A percentile compares a stretch with the other conserved stretches of the same genome.
Conservation (phyloP, 768 basidiomycete genomes). For the Mycena crocata region DNA sequence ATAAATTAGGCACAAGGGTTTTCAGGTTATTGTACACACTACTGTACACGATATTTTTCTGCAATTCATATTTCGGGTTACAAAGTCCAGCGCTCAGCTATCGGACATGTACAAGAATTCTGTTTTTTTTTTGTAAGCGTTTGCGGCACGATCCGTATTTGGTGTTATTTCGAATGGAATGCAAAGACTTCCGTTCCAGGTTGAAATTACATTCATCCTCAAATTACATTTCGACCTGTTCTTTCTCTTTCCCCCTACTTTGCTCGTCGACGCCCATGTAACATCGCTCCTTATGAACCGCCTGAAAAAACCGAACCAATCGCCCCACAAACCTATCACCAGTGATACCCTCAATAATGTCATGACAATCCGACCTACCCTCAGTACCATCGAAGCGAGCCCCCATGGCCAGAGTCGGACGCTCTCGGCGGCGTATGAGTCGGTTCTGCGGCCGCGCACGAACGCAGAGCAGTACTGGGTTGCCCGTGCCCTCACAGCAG, state of each 20-base stretch:
- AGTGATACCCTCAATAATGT: background rate
- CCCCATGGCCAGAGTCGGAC: too few relatives aligned
- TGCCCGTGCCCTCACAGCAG: constrained; percentile 71
- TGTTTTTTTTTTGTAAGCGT: too few relatives aligned
- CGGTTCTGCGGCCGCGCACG: constrained; percentile 21
- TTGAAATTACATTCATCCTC: background rate
- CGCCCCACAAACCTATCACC: constrained; percentile 11
- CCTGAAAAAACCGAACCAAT: constrained; percentile 23
- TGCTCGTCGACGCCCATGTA: background rate
- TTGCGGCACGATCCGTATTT: too few relatives aligned
- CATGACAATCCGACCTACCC: constrained; percentile 19
- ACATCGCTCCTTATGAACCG: constrained; percentile 26
- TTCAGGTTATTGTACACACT: too few relatives aligned
- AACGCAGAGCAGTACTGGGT: constrained; percentile 74
- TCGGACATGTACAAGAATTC: too few relatives aligned
- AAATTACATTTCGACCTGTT: background rate
- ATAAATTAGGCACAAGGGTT: too few relatives aligned
- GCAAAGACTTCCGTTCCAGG: background rate
- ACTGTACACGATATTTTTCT: too few relatives aligned
- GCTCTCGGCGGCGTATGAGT: constrained; percentile 19
- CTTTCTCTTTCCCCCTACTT: background rate
- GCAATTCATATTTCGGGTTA: too few relatives aligned
- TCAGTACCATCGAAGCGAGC: too few relatives aligned
- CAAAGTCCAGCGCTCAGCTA: too few relatives aligned
- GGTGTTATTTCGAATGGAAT: background rate